Conservation (phyloP, 129 eudicot genomes). For the Rutidosis leptorrhynchoides region DNA sequence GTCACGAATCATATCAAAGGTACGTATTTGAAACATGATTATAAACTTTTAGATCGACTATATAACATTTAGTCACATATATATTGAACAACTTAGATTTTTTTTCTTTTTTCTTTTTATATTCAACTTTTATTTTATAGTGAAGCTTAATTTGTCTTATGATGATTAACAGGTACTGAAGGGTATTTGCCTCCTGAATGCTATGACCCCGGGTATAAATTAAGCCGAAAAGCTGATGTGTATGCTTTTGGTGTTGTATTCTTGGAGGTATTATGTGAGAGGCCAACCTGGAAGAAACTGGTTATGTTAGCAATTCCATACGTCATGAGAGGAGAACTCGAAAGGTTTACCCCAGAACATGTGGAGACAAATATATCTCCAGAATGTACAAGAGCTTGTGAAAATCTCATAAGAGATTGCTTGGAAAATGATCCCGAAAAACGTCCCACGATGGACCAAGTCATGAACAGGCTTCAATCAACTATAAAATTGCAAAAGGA, state of each 20-base stretch:
- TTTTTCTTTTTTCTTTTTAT: too few relatives aligned
- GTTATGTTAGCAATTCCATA: neutral
- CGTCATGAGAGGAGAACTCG: constrained; percentile 1
- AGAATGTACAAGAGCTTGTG: neutral
- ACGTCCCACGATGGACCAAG: constrained; percentile 9
- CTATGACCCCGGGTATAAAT: neutral
- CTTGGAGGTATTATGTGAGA: constrained; percentile 10
- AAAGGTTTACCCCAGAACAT: neutral
- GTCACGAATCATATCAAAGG: neutral
- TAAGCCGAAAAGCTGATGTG: constrained; percentile 5
- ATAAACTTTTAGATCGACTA: too few relatives aligned
- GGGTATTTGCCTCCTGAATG: neutral
- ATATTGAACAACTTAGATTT: too few relatives aligned
- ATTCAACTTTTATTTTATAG: neutral
- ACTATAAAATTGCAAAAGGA: neutral
- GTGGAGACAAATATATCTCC: neutral
- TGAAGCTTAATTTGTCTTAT: too few relatives aligned
- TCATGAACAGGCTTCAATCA: neutral
- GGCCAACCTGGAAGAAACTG: neutral
- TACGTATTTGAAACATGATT: too few relatives aligned
- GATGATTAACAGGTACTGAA: neutral
- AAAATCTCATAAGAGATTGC: neutral
- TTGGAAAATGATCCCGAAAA: neutral
- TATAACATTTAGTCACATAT: too few relatives aligned
- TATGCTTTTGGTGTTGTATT: constrained; percentile 11